phyloP scores from a whole-genome alignment of 2,329 filamentous ascomycete genomes.

The Seiridium unicorne region DNA sequence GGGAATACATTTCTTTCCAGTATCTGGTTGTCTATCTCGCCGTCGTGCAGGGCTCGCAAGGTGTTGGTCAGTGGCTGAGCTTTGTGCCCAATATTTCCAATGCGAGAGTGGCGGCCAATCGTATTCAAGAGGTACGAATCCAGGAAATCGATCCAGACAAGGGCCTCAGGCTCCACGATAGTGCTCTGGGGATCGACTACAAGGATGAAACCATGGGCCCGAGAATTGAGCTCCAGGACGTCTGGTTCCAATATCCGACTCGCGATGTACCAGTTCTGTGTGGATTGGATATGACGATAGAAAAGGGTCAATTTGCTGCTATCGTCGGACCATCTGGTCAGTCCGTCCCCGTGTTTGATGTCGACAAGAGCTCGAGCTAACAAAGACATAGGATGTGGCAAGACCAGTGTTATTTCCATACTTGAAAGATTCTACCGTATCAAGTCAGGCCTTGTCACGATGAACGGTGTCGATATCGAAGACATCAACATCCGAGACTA shows the following conservation, averaged over 20 bases:
- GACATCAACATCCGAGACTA: slow-evolving; percentile 59
- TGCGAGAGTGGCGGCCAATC: slow-evolving; percentile 56
- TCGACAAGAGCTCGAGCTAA: slow-evolving; percentile 11
- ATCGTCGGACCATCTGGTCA: slow-evolving; percentile 66
- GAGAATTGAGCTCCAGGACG: slow-evolving; percentile 53
- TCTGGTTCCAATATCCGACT: slow-evolving; percentile 62
- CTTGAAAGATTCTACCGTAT: slow-evolving; percentile 69
- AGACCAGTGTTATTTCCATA: slow-evolving; percentile 68
- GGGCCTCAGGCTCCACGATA: slow-evolving; percentile 26
- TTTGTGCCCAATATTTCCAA: slow-evolving; percentile 65
- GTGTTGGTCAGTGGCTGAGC: slow-evolving; percentile 65
- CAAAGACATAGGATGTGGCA: slow-evolving; percentile 49
- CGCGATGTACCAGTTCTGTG: slow-evolving; percentile 56
- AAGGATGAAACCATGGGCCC: slow-evolving; percentile 47
- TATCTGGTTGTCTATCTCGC: slow-evolving; percentile 65
- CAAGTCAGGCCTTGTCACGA: slow-evolving; percentile 60
- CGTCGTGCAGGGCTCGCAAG: slow-evolving; percentile 59
- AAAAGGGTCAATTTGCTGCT: slow-evolving; percentile 68
- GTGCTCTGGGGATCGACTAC: slow-evolving; percentile 36
- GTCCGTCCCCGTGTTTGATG: not conserved
- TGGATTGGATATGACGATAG: slow-evolving; percentile 56
- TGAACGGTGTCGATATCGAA: slow-evolving; percentile 60
- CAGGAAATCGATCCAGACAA: slow-evolving; percentile 29
- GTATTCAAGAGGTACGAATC: slow-evolving; percentile 49
- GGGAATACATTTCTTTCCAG: slow-evolving; percentile 45